A percentile compares a stretch with the other conserved stretches of the same genome.
These are phyloP conservation scores for Grosmannia serpens DNA, from an alignment of 2,329 filamentous ascomycete species.

Conservation along the genomic window DNA sequence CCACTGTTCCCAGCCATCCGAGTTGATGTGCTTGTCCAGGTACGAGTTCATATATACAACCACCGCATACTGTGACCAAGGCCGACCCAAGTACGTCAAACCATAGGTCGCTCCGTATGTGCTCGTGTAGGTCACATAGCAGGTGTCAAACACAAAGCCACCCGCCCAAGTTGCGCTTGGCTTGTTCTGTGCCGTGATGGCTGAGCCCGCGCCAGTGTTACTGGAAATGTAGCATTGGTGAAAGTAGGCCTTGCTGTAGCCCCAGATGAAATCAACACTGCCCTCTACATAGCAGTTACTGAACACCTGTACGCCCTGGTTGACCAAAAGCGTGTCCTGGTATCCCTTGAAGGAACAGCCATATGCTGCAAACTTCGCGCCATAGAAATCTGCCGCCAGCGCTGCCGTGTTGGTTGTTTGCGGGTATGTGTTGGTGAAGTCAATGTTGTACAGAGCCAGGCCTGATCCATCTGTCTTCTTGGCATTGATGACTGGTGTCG, in stretches of 20 bases:
- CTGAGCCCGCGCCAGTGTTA: slow-evolving; percentile 19
- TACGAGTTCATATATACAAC: slow-evolving; percentile 37
- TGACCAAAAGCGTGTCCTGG: slow-evolving; percentile 20
- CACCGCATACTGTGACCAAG: slow-evolving; percentile 33
- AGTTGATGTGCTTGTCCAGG: slow-evolving; percentile 44
- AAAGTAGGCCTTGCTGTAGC: slow-evolving; percentile 13
- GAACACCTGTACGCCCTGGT: slow-evolving; percentile 21
- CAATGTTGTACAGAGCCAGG: slow-evolving; percentile 40
- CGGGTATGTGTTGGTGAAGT: slow-evolving; percentile 23
- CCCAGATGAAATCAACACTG: slow-evolving; percentile 15
- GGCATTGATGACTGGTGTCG: slow-evolving; percentile 30
- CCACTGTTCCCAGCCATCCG: slow-evolving; percentile 42
- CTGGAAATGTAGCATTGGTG: slow-evolving; percentile 26
- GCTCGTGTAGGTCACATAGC: slow-evolving; percentile 36
- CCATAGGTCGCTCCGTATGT: slow-evolving; percentile 26
- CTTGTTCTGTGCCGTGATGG: slow-evolving; percentile 22
- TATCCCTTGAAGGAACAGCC: slow-evolving; percentile 18
- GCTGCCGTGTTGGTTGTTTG: slow-evolving; percentile 15
- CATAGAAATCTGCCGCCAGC: slow-evolving; percentile 22
- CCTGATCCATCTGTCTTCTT: slow-evolving; percentile 31
- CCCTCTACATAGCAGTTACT: slow-evolving; percentile 22
- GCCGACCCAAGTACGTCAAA: slow-evolving; percentile 35
- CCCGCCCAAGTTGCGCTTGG: slow-evolving; percentile 18
- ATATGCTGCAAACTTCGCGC: slow-evolving; percentile 19
- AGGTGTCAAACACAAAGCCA: slow-evolving; percentile 16